Evolutionary conservation across 495 filamentous ascomycete species (phyloP).

Genomic region (Aspergillus ostianus): DNA sequence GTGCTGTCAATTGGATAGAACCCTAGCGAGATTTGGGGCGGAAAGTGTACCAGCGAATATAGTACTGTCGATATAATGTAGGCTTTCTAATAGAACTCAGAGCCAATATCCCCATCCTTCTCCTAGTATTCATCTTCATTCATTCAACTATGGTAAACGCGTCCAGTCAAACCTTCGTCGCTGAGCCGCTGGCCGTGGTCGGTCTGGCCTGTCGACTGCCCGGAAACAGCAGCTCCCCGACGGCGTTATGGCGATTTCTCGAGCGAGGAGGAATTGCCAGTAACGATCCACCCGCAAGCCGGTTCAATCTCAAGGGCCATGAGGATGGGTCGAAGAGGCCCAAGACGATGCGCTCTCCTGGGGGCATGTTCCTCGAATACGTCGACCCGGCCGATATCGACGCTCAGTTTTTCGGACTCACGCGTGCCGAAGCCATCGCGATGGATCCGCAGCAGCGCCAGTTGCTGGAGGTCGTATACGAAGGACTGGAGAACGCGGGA

Average conservation of each 20-base stretch:
- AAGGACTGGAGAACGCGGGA: slow-evolving; percentile 52
- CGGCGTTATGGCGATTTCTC: slow-evolving; percentile 9
- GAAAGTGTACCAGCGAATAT: too few species aligned
- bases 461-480: slow-evolving; percentile 50
- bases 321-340: slow-evolving; percentile 7
- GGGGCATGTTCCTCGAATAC: slow-evolving; percentile 14
- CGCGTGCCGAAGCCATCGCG: not conserved
- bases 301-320: slow-evolving; percentile 2
- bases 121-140: too few species aligned
- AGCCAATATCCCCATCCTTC: too few species aligned
- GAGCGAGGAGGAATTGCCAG: slow-evolving; percentile 1
- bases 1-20: too few species aligned
- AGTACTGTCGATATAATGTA: too few species aligned
- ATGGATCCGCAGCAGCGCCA: slow-evolving; percentile 34
- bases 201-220: slow-evolving; percentile 13
- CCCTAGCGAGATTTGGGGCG: too few species aligned
- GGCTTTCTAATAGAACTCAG: too few species aligned
- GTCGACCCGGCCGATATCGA: slow-evolving; percentile 10
- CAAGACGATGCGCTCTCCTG: slow-evolving; percentile 1
- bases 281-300: not conserved
- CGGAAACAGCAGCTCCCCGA: not conserved
- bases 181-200: not conserved
- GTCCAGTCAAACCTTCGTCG: too few species aligned
- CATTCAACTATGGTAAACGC: too few species aligned
- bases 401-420: slow-evolving; percentile 7